phyloP scores from a whole-genome alignment of 371 early-diverging fungal species.

The Mortierella sp. region DNA sequence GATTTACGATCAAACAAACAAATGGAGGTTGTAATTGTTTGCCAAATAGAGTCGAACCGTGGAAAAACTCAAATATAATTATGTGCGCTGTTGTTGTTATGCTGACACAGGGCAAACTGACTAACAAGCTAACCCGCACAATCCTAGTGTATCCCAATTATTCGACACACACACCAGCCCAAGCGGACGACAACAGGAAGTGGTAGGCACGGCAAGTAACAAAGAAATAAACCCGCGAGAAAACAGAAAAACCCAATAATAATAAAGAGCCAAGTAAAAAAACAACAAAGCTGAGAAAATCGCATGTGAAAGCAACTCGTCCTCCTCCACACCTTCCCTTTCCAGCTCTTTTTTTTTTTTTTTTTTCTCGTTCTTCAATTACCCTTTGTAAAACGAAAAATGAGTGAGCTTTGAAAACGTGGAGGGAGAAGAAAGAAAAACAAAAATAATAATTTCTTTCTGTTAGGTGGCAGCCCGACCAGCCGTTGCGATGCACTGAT shows the following conservation, averaged over 20 bases:
- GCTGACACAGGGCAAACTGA: neutral
- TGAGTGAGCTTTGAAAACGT: conserved; percentile 4
- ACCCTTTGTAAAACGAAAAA: neutral
- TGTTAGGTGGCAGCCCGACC: neutral
- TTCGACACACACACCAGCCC: neutral
- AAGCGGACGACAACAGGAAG: neutral
- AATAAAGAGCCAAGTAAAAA: neutral
- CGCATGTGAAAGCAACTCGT: conserved; percentile 44
- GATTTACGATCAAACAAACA: neutral
- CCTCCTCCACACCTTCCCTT: conserved; percentile 17
- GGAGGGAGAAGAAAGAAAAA: conserved; percentile 28
- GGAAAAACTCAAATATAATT: neutral
- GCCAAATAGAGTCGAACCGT: conserved; percentile 17
- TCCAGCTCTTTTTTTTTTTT: conserved; percentile 4
- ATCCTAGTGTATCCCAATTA: neutral
- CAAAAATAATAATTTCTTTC: neutral
- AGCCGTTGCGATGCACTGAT: neutral
- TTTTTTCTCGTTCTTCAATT: neutral
- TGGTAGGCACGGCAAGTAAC: neutral
- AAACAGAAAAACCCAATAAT: neutral
- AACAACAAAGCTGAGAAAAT: conserved; percentile 46
- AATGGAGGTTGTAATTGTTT: conserved; percentile 4
- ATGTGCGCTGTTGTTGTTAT: neutral
- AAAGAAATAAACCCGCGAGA: neutral
- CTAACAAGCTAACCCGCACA: neutral